phyloP scores from a whole-genome alignment of 2,329 filamentous ascomycete species.

The Fusarium palustre region DNA sequence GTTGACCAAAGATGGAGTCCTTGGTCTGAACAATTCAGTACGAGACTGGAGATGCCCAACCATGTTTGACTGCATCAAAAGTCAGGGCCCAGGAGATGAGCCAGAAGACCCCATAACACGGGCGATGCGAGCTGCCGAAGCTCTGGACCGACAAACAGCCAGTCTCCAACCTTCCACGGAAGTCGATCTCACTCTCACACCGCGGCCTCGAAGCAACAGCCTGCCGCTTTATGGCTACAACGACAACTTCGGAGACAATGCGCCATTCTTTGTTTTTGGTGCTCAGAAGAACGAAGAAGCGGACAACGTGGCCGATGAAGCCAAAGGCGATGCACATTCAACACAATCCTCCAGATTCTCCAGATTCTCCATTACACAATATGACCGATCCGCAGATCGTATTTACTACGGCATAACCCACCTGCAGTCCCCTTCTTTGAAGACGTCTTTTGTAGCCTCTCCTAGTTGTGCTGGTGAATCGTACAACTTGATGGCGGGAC shows the following conservation, averaged over 20 bases:
- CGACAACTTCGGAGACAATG: slow-evolving; percentile 58
- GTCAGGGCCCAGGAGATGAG: slow-evolving; percentile 32
- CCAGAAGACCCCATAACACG: slow-evolving; percentile 63
- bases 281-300: slow-evolving; percentile 46
- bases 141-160: slow-evolving; percentile 66
- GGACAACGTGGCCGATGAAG: slow-evolving; percentile 35
- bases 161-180: slow-evolving; percentile 63
- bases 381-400: slow-evolving; percentile 44
- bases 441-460: slow-evolving; percentile 30
- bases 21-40: slow-evolving; percentile 50
- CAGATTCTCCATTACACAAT: slow-evolving; percentile 48
- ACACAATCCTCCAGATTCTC: slow-evolving; percentile 46
- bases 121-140: slow-evolving; percentile 70
- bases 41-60: slow-evolving; percentile 39
- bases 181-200: slow-evolving; percentile 58
- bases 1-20: slow-evolving; percentile 63
- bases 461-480: slow-evolving; percentile 54
- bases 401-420: slow-evolving; percentile 38
- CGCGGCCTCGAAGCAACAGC: slow-evolving; percentile 61
- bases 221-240: slow-evolving; percentile 60
- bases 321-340: slow-evolving; percentile 23
- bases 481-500: slow-evolving; percentile 39
- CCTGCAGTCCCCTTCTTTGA: slow-evolving; percentile 40
- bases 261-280: slow-evolving; percentile 63
- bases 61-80: slow-evolving; percentile 37